phyloP scores from a whole-genome alignment of 306 rosid genomes.

The Castanea sativa region DNA sequence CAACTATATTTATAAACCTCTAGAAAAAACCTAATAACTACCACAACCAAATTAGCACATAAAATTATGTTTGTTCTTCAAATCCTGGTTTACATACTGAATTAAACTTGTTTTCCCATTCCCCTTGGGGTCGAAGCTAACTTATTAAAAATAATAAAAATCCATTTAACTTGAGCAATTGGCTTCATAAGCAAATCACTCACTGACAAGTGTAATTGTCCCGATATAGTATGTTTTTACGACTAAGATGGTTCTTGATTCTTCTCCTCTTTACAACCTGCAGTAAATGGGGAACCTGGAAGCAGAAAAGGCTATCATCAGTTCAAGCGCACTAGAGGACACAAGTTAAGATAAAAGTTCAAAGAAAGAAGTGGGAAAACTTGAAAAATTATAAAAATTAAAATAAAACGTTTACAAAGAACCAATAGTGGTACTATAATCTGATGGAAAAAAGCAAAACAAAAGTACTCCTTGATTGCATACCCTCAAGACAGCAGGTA shows the following conservation, averaged over 20 bases:
- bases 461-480: constrained; percentile 9
- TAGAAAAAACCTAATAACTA: neutral
- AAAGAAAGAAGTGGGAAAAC: neutral
- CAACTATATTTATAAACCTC: neutral
- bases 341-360: constrained; percentile 13
- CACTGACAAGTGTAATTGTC: constrained; percentile 87
- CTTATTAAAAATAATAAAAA: no score
- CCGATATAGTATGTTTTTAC: constrained; percentile 83
- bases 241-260: constrained; percentile 64
- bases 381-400: constrained; percentile 11
- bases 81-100: neutral
- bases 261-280: constrained; percentile 89
- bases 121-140: no score
- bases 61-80: neutral
- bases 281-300: constrained; percentile 87
- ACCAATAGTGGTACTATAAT: constrained; percentile 1
- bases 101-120: constrained; percentile 7
- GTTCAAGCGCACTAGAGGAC: constrained; percentile 20
- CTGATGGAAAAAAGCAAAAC: neutral
- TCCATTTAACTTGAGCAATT: constrained; percentile 3
- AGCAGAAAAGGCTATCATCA: constrained; percentile 31
- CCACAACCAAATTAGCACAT: neutral
- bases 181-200: constrained; percentile 32
- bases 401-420: constrained; percentile 5
- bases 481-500: constrained; percentile 96